These are phyloP conservation scores for Penicillium pulvis DNA, from an alignment of 495 filamentous ascomycete species.

Conservation along the genomic window DNA sequence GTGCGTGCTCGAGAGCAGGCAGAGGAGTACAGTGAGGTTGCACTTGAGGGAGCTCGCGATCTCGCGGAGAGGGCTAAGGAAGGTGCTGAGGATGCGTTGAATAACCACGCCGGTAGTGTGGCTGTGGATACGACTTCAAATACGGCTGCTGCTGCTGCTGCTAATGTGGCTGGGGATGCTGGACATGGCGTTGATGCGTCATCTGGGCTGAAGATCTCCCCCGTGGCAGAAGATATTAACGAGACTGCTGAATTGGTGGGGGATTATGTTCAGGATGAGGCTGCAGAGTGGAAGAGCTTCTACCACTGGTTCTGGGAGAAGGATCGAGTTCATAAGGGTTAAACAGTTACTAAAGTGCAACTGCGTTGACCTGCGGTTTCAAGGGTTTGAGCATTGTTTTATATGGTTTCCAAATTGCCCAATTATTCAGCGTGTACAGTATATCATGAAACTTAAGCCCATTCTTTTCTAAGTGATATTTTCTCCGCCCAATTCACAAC, in stretches of 20 bases:
- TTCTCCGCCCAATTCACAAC: neutral
- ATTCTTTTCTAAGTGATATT: neutral
- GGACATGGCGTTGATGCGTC: slow-evolving; percentile 26
- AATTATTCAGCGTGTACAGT: slow-evolving; percentile 8
- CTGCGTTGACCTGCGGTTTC: neutral
- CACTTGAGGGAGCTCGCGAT: slow-evolving; percentile 45
- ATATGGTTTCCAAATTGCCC: neutral
- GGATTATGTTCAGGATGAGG: slow-evolving; percentile 52
- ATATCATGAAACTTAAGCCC: neutral
- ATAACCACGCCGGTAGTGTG: slow-evolving; percentile 29
- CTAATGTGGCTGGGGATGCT: neutral
- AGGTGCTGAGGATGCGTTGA: slow-evolving; percentile 29
- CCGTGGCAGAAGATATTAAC: slow-evolving; percentile 35
- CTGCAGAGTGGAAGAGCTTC: slow-evolving; percentile 42
- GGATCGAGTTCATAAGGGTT: slow-evolving; percentile 20
- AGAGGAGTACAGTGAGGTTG: slow-evolving; percentile 47
- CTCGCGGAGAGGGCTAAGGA: slow-evolving; percentile 36
- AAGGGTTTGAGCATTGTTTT: neutral
- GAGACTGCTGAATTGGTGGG: slow-evolving; percentile 50
- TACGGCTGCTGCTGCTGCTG: slow-evolving; percentile 15
- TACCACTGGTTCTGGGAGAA: slow-evolving; percentile 53
- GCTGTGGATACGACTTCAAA: slow-evolving; percentile 41
- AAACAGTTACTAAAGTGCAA: neutral
- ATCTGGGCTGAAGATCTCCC: slow-evolving; percentile 22
- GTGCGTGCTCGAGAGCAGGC: slow-evolving; percentile 45